Percentiles rank a stretch among this genome's conserved stretches.
Conservation (phyloP, 768 basidiomycete genomes). For the Epithele typhae region DNA sequence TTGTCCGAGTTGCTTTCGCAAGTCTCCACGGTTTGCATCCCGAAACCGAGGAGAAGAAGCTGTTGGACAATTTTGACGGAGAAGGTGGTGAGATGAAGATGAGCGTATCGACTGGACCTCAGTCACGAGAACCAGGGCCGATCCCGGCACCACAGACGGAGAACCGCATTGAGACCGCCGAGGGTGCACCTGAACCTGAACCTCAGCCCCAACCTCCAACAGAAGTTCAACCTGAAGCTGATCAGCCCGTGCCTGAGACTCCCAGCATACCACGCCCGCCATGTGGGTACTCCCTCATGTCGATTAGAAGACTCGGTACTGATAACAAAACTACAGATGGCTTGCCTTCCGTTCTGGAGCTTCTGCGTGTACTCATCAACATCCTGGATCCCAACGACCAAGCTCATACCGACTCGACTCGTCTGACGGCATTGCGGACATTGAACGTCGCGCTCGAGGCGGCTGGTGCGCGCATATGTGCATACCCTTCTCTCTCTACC, state of each 20-base stretch:
- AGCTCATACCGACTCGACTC: constrained; percentile 93
- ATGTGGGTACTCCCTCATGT: background rate
- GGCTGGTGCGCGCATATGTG: constrained; percentile 68
- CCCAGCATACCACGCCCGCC: constrained; percentile 14
- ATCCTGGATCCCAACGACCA: constrained; percentile 93
- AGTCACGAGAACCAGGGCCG: background rate
- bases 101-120: constrained; percentile 43
- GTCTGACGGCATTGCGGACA: constrained; percentile 82
- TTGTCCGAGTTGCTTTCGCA: constrained; percentile 79
- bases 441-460: constrained; percentile 87
- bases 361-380: constrained; percentile 90
- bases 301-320: background rate
- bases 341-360: constrained; percentile 86
- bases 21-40: constrained; percentile 69
- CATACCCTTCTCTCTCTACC: constrained; percentile 71
- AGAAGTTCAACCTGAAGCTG: too few relatives aligned
- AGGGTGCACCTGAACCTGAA: too few relatives aligned
- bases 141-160: too few relatives aligned
- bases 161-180: too few relatives aligned
- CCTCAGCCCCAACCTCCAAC: too few relatives aligned
- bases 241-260: constrained; percentile 12
- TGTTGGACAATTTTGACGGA: constrained; percentile 44
- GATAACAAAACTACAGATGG: constrained; percentile 51
- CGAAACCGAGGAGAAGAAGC: constrained; percentile 60
- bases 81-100: constrained; percentile 56